Percentiles rank a stretch among this genome's conserved stretches.
phyloP scores from a whole-genome alignment of 768 basidiomycete genomes.

The Pulveroboletus sp. region DNA sequence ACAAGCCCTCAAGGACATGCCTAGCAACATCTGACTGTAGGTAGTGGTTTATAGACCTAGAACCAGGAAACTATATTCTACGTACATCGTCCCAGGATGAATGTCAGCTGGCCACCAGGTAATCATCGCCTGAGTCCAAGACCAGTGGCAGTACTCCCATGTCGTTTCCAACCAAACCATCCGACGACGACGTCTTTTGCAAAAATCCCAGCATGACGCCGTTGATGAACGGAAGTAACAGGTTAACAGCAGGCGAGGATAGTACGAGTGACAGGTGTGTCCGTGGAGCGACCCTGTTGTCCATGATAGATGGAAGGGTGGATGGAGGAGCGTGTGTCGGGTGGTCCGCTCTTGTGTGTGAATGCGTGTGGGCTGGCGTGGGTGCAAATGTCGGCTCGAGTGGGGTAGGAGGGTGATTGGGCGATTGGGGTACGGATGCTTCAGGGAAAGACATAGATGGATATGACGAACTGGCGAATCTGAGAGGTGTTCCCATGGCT shows the following conservation, averaged over 20 bases:
- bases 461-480: constrained; percentile 58
- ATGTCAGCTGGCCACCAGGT: not conserved
- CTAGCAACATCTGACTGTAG: constrained; percentile 45
- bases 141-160: constrained; percentile 21
- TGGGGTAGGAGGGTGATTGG: constrained; percentile 25
- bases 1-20: constrained; percentile 55
- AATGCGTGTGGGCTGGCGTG: constrained; percentile 8
- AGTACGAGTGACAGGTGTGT: constrained; percentile 66
- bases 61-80: not conserved
- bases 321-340: constrained; percentile 34
- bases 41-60: not conserved
- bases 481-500: constrained; percentile 74
- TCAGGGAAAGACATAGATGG: constrained; percentile 80
- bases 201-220: constrained; percentile 93
- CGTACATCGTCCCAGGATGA: not conserved
- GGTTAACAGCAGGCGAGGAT: constrained; percentile 77
- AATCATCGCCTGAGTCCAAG: constrained; percentile 28
- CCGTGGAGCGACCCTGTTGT: constrained; percentile 57
- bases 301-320: constrained; percentile 68
- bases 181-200: constrained; percentile 69
- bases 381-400: constrained; percentile 13
- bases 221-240: constrained; percentile 85
- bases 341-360: constrained; percentile 22
- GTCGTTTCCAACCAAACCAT: constrained; percentile 44
- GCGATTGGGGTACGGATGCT: constrained; percentile 50